Conservation (phyloP, 495 filamentous ascomycete genomes). For the Massariosphaeria phaeospora region DNA sequence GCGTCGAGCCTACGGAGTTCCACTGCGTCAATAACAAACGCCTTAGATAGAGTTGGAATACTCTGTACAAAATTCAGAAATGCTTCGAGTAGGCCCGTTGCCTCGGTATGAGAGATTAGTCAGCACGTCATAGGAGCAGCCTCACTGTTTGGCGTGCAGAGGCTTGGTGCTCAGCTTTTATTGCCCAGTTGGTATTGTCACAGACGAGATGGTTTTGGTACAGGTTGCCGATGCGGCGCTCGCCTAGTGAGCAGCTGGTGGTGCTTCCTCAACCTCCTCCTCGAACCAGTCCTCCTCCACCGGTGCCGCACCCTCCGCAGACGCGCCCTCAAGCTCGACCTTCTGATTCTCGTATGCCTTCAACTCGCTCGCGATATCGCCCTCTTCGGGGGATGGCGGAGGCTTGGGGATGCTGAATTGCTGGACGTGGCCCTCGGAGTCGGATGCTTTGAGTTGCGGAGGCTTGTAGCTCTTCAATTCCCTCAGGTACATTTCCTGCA, state of each 20-base stretch:
- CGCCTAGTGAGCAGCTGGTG: constrained; percentile 25
- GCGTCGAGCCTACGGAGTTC: no score
- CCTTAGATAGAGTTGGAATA: no score
- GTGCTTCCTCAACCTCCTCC: constrained; percentile 53
- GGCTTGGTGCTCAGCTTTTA: no score
- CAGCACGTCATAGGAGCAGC: no score
- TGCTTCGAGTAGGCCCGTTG: no score
- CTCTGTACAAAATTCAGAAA: no score
- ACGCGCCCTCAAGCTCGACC: constrained; percentile 91
- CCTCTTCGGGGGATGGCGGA: constrained; percentile 84
- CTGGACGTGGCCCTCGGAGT: constrained; percentile 86
- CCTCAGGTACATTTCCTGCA: constrained; percentile 94
- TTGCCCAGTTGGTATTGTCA: constrained; percentile 18
- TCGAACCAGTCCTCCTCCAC: constrained; percentile 69
- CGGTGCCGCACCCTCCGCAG: constrained; percentile 47
- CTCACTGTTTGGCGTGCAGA: no score
- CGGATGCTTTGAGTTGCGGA: constrained; percentile 71
- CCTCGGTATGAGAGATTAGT: no score
- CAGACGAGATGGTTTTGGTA: constrained; percentile 17
- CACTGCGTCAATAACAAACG: no score
- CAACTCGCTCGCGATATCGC: constrained; percentile 81
- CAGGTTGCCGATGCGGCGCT: constrained; percentile 10
- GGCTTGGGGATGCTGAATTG: constrained; percentile 74
- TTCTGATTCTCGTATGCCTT: constrained; percentile 87
- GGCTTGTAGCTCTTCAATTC: constrained; percentile 94